Conservation (phyloP, 441 rosid genomes). For the Arabidopsis hybrid region DNA sequence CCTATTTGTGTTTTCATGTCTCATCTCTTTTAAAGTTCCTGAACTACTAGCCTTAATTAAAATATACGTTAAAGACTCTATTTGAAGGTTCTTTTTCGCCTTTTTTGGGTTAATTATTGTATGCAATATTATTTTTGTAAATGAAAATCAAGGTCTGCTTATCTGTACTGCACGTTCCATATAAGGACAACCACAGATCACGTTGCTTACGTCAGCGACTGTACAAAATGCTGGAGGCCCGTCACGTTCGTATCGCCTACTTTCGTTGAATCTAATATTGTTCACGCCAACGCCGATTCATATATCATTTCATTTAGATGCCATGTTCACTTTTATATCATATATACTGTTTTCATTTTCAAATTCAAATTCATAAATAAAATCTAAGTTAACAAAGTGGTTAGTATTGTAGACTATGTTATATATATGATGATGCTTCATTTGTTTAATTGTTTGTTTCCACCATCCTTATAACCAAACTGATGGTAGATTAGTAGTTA, state of each 20-base stretch:
- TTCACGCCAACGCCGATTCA: constrained; percentile 26
- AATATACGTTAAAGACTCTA: not conserved
- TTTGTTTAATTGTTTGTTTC: too few species aligned
- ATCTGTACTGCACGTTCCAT: constrained; percentile 42
- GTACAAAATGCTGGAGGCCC: constrained; percentile 35
- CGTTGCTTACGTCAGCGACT: constrained; percentile 34
- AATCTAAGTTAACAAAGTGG: too few species aligned
- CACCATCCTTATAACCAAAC: too few species aligned
- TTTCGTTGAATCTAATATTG: constrained; percentile 35
- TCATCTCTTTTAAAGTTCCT: not conserved
- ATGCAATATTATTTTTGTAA: not conserved
- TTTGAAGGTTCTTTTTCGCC: too few species aligned
- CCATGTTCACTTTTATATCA: constrained; percentile 9
- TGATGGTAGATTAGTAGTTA: too few species aligned
- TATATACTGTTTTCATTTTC: not conserved
- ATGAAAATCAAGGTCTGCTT: constrained; percentile 34
- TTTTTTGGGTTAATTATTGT: too few species aligned
- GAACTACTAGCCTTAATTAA: not conserved
- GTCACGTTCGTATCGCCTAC: constrained; percentile 36
- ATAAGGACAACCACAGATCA: constrained; percentile 46
- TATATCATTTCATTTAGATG: not conserved
- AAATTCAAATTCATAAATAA: not conserved
- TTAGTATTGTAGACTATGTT: not conserved
- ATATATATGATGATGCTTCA: too few species aligned
- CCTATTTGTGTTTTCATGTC: constrained; percentile 6